Conservation (phyloP, 495 filamentous ascomycete species). For the Aspergillus coremiiformis region DNA sequence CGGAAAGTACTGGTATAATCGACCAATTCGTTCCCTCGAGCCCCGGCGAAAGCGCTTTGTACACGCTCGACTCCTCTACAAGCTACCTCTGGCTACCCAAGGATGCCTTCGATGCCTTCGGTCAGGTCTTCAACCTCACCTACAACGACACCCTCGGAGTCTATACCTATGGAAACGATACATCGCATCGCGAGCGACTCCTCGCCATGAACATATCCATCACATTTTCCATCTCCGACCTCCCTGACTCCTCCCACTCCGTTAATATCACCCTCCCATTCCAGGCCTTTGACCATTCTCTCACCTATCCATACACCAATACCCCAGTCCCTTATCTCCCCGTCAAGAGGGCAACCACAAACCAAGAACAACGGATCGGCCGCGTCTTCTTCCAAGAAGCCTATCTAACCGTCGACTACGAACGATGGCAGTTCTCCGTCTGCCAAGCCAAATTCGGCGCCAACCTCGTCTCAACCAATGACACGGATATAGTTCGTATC, state of each 20-base stretch:
- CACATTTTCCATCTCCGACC: not conserved
- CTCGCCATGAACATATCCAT: not conserved
- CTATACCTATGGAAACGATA: not conserved
- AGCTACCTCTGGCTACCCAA: not conserved
- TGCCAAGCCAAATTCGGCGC: not conserved
- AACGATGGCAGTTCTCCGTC: not conserved
- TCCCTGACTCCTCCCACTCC: not conserved
- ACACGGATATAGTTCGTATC: not conserved
- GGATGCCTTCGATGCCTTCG: not conserved
- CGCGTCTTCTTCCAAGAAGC: not conserved
- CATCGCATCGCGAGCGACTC: not conserved
- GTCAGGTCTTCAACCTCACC: not conserved
- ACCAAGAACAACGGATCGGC: not conserved
- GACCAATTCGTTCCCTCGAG: not conserved
- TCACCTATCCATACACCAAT: not conserved
- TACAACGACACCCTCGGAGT: not conserved
- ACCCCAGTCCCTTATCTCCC: not conserved
- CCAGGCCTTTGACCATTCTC: not conserved
- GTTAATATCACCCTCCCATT: not conserved
- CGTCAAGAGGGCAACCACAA: not conserved
- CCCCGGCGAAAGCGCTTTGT: not conserved
- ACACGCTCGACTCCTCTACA: not conserved
- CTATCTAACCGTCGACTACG: not conserved
- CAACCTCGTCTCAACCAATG: not conserved
- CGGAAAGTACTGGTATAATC: no score